phyloP scores from a whole-genome alignment of 371 early-diverging fungal species.

The Rhizoclosmatium hyalinum region DNA sequence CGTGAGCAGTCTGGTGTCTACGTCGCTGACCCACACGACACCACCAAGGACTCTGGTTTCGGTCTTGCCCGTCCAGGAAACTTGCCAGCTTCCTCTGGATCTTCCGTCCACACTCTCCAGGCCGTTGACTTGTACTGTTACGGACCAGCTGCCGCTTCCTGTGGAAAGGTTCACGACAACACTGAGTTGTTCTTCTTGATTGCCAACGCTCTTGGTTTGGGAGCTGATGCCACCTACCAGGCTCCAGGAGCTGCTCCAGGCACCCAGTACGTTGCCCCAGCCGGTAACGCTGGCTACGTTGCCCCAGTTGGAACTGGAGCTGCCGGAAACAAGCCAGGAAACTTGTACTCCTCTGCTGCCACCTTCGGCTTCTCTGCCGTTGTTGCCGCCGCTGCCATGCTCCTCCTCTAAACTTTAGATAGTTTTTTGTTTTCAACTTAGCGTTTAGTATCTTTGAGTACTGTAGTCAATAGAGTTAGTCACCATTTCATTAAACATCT shows the following conservation, averaged over 20 bases:
- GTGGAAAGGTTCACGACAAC: conserved; percentile 43
- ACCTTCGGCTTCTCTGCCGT: too few relatives aligned
- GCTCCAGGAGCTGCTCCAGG: conserved; percentile 8
- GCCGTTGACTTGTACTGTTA: conserved; percentile 48
- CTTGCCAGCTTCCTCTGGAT: conserved; percentile 17
- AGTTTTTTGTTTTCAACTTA: too few relatives aligned
- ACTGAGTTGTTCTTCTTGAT: conserved; percentile 52
- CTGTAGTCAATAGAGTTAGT: too few relatives aligned
- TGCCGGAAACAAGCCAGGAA: not conserved
- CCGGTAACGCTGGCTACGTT: too few relatives aligned
- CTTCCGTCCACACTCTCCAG: conserved; percentile 47
- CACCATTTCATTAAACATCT: too few relatives aligned
- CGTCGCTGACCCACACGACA: conserved; percentile 30
- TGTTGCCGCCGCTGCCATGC: too few relatives aligned
- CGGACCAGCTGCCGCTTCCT: conserved; percentile 36
- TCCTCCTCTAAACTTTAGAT: too few relatives aligned
- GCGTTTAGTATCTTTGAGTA: too few relatives aligned
- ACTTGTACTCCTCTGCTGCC: not conserved
- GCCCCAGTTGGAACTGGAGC: too few relatives aligned
- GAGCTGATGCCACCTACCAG: not conserved
- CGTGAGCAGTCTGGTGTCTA: not conserved
- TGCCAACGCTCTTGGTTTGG: conserved; percentile 47
- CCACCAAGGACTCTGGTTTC: not conserved
- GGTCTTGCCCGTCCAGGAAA: conserved; percentile 24
- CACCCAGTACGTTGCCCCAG: not conserved